These are phyloP conservation scores for Aspergillus campestris DNA, from an alignment of 495 filamentous ascomycete species.

Conservation along the genomic window DNA sequence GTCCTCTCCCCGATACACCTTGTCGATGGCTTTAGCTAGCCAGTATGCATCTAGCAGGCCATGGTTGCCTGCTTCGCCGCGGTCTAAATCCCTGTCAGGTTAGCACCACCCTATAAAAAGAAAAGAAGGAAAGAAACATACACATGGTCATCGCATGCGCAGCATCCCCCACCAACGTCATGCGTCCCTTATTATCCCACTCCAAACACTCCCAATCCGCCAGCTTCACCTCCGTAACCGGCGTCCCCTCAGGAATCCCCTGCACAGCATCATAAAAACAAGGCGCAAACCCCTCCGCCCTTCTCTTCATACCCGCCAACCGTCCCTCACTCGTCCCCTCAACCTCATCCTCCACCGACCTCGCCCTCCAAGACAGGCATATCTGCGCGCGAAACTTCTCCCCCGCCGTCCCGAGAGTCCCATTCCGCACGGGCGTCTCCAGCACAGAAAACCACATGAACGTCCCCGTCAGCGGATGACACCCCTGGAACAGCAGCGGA, in stretches of 20 bases:
- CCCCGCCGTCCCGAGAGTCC: not conserved
- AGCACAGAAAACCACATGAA: conserved; percentile 46
- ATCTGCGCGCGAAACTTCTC: conserved; percentile 20
- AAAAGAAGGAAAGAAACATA: conserved; percentile 15
- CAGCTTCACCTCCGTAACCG: conserved; percentile 41
- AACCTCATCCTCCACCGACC: conserved; percentile 18
- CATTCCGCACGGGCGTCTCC: conserved; percentile 21
- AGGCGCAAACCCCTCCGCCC: conserved; percentile 42
- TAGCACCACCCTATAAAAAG: not conserved
- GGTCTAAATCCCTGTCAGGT: conserved; percentile 16
- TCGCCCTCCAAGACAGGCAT: conserved; percentile 25
- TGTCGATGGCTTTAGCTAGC: conserved; percentile 16
- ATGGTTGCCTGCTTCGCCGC: conserved; percentile 52
- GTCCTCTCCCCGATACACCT: conserved; percentile 6
- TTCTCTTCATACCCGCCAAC: conserved; percentile 41
- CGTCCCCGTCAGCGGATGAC: conserved; percentile 42
- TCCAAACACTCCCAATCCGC: conserved; percentile 39
- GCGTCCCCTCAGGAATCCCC: conserved; percentile 30
- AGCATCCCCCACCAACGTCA: conserved; percentile 51
- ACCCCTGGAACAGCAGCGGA: conserved; percentile 51
- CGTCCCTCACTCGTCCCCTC: conserved; percentile 29
- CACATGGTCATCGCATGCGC: conserved; percentile 58
- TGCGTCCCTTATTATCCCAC: conserved; percentile 39
- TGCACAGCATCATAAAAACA: conserved; percentile 39
- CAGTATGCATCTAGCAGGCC: conserved; percentile 39